Evolutionary conservation across 345 rosid genomes (phyloP), one percentile per base, ranked within the genome.

Genomic region (Eucalyptus lansdowneana): DNA sequence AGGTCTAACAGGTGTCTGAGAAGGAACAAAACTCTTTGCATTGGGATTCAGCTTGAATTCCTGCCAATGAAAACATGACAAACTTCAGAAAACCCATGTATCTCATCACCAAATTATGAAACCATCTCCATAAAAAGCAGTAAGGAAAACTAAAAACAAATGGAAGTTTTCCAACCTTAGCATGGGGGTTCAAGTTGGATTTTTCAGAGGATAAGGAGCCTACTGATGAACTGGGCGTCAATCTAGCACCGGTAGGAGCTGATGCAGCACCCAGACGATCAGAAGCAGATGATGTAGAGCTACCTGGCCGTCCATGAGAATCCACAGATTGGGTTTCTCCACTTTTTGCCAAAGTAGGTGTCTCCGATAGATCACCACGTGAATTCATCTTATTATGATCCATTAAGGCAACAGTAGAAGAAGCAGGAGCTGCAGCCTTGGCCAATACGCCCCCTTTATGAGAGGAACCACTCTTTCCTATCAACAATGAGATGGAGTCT

Each of bases 31-130:
- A 89, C 98, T 96, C 96, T 96, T 96, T 31, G 99, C 99, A 49
- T 98, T 95, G 60, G 99, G 99, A 93, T 97, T 98, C 60, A 95
- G 95, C 90, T 92, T 98, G 92, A 98, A 98, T 94, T 96, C 99
- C 99, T 98, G 96, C 88, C 40, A 89, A 87, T 31, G 91, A 80
- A 25, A 90, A 29, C 25, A 50, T 17, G 42, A 47, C 21, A 53
- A 42, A 34, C 34, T 19, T 53, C 62, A 86, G 14, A 58, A 34
- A 42, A 51, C 65, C 56, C 44, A 31, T 2, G 6, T 50, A 51
- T 50, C 34, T 69, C 88, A 86, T 40, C 42, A 62, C 56, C 86
- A 62, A 83, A 86, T 34, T 31, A n/a, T 53, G 62, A 86, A 34
- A 53, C 44, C 47, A 19, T 37, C 67, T 86, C 45, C 88, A 90